Evolutionary conservation across 305 asterid genomes (phyloP).

Genomic region (Stenogyne calaminthoides): DNA sequence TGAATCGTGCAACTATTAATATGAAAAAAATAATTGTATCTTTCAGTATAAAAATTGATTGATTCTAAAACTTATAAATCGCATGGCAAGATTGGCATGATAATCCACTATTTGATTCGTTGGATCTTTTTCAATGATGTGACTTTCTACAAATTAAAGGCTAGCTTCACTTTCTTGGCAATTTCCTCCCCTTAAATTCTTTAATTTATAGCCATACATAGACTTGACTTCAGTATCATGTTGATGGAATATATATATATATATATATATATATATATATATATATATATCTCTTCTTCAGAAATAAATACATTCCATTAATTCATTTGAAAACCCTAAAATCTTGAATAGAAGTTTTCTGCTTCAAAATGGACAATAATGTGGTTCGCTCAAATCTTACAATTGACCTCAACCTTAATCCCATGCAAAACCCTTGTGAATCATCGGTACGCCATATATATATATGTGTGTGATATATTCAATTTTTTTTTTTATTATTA

Average conservation of each 20-base stretch:
- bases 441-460: conserved; percentile 26
- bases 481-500: too few species aligned
- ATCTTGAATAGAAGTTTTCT: background rate
- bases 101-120: too few species aligned
- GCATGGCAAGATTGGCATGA: too few species aligned
- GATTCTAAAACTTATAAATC: too few species aligned
- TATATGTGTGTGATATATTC: too few species aligned
- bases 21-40: too few species aligned
- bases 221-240: conserved; percentile 31
- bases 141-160: background rate
- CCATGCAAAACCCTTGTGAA: conserved; percentile 32
- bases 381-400: conserved; percentile 6
- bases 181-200: conserved; percentile 13
- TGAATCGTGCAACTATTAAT: too few species aligned
- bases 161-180: conserved; percentile 15
- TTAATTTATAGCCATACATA: background rate
- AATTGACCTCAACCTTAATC: conserved; percentile 54
- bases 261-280: too few species aligned
- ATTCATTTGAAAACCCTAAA: background rate
- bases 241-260: too few species aligned
- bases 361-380: conserved; percentile 22
- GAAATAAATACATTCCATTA: conserved; percentile 7
- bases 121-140: background rate
- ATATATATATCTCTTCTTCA: conserved; percentile 7
- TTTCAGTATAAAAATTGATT: too few species aligned